Evolutionary conservation across 2,329 filamentous ascomycete genomes (phyloP), one percentile per base, ranked within the genome.

Genomic region (Neopestalotiopsis sp.): DNA sequence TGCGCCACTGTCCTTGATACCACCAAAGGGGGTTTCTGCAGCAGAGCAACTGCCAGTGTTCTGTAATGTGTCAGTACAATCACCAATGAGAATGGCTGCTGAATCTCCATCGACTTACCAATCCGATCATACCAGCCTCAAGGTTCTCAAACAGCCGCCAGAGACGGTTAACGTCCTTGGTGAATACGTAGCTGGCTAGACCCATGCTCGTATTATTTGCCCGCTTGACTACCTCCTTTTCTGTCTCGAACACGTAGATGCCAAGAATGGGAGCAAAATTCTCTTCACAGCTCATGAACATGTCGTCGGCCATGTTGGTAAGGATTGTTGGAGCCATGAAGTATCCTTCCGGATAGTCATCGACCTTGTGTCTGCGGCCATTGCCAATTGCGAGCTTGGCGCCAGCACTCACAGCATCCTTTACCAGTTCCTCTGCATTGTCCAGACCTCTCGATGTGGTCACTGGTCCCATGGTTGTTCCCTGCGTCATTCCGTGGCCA

Each of bases 311-410:
- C 12, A 85, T 81, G 34, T 84, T 81, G 1, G 83, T 81, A 67
- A 90, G 82, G 62, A 90, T 80, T 0, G 88, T 89, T 0, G 88
- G 88, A 73, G 87, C 84, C 78, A 92, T 92, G 82, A 92, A 94
- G 79, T 91, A 93, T 4, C 90, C 89, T 3, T 69, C 67, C 1
- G 61, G 13, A 32, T 42, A 68, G 1, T 64, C 64, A 12, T 68
- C 71, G 14, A 72, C 24, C 1, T 77, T 76, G 1, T 82, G 77
- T 2, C 90, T 82, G 78, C 85, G 72, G 75, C 85, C 84, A 1
- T 88, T 90, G 13, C 91, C 91, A 24, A 90, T 80, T 1, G 92
- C 80, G n/a, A 92, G 79, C 59, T 86, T 87, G 1, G 88, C 92
- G 2, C 91, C 91, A 53, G 87, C 84, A 67, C 84, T 85, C 67